Evolutionary conservation across 192 early-diverging fungal genomes (phyloP), one percentile per base, ranked within the genome.

Genomic region (Coemansia sp.): DNA sequence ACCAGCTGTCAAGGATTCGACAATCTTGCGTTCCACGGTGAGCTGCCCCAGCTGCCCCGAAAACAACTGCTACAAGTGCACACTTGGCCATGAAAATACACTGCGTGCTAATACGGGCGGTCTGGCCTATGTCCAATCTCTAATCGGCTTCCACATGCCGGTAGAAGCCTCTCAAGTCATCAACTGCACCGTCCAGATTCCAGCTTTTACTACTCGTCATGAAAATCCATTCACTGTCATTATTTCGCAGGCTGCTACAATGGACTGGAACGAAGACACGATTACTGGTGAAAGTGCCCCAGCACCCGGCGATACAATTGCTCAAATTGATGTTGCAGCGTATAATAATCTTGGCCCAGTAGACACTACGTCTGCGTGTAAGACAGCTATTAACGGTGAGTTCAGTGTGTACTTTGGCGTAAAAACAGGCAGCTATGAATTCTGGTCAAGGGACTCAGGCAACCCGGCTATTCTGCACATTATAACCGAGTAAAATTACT

Each of bases 401-500:
- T 69, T 72, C 47, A 69, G 60, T 21, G 39, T 73, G 7, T 72
- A 70, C 54, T 57, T 79, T 45, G 54, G 63, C 14, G 35, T 73
- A 5, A 32, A 59, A 37, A 57, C 59, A 51, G 66, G 29, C 6
- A 27, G 24, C 53, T 73, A 71, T 21, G 63, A 69, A 53, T 73
- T 82, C 53, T 73, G 70, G 73, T 82, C 79, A n/a, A 66, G 67
- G 58, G 67, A 82, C 49, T 75, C 79, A 10, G 79, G 79, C 12
- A 82, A 76, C 29, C 79, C 79, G 10, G 73, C 79, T 5, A 82
- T 76, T 59, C 64, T 79, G 1, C 56, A 39, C 14, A 55, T 55
- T 49, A 2, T 0, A 21, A 17, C 12, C 47, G 17, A 49, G 6
- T 60, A 19, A 49, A 43, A 15, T 43, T 43, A 43, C 3, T 15